Evolutionary conservation across 2,329 filamentous ascomycete species (phyloP).

Genomic region (Periconia sp.): DNA sequence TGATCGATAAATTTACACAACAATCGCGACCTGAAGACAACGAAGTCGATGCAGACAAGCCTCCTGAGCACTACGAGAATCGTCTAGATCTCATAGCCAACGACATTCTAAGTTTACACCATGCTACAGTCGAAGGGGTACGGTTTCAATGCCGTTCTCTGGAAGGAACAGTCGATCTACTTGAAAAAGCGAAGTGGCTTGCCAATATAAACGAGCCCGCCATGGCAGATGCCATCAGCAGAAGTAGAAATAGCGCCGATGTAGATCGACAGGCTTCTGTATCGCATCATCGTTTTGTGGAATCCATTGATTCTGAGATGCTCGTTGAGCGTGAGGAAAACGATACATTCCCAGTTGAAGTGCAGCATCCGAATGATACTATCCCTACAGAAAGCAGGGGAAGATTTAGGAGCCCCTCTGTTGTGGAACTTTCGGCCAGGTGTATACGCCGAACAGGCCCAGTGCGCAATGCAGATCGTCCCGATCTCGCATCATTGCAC

Average conservation of each 20-base stretch:
- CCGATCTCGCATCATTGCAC: constrained; percentile 32
- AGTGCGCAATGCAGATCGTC: constrained; percentile 2
- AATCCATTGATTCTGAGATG: too few species aligned
- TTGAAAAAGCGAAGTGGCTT: constrained; percentile 59
- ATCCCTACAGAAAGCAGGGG: too few species aligned
- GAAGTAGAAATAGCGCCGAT: too few species aligned
- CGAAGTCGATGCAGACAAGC: constrained; percentile 4
- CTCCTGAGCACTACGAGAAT: constrained; percentile 22
- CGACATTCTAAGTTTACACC: constrained; percentile 44
- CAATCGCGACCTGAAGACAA: constrained; percentile 28
- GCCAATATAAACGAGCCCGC: constrained; percentile 22
- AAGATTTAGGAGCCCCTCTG: too few species aligned
- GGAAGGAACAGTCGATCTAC: constrained; percentile 69
- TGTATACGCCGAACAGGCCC: too few species aligned
- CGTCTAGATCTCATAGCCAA: constrained; percentile 26
- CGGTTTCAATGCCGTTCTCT: constrained; percentile 63
- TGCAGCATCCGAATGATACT: too few species aligned
- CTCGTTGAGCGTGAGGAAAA: too few species aligned
- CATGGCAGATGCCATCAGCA: too few species aligned
- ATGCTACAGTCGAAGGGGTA: constrained; percentile 61
- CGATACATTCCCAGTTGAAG: too few species aligned
- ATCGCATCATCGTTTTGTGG: too few species aligned
- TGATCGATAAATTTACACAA: constrained; percentile 23
- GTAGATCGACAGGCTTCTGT: too few species aligned
- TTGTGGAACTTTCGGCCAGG: too few species aligned